Base-by-base conservation (phyloP, 2,329 filamentous ascomycete genomes). In the Botrytis medusae region DNA sequence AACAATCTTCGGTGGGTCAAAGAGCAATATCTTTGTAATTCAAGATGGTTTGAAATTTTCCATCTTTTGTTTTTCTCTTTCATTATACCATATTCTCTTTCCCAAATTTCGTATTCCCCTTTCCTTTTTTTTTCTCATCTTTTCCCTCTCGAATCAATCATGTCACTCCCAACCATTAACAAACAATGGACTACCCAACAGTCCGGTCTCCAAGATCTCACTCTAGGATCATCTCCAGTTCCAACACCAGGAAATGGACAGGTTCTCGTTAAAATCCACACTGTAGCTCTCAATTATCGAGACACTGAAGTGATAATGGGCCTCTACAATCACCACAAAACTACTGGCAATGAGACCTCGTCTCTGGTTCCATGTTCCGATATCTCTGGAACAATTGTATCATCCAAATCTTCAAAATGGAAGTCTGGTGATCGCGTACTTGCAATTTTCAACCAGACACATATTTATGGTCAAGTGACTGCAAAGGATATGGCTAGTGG, bases 361-460 rank as follows among this genome's bases (percentile, higher is more conserved):
- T 61, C 73, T 29, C 71, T 76, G 18, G 88, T 93, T 1, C 90
- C 90, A 1, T 91, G 89, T 81, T 91, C 90, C 34, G 91, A 93
- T 81, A 92, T 91, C 85, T 91, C 90, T 81, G 91, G 91, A 62
- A 84, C 85, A 14, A 83, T 93, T 63, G 82, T 87, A 2, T 80
- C 84, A 22, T 87, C 48, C 79, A 84, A 29, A n/a, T 82, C 84
- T 16, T 79, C 81, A 4, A 82, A 83, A 9, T 88, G 88, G 83
- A 84, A 85, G 71, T 81, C 83, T 25, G 90, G 91, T 73, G 88
- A 92, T 73, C 87, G 90, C n/a, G 91, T 93, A 57, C 85, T 92
- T 72, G 87, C 87, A 32, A 91, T 88, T 69, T 93, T 92, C 81
- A 87, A 87, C 77, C 86, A 88, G 79, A 82, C 81, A 12, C 86